Evolutionary conservation across 768 basidiomycete species (phyloP).

Genomic region (Daedaleopsis sinensis): DNA sequence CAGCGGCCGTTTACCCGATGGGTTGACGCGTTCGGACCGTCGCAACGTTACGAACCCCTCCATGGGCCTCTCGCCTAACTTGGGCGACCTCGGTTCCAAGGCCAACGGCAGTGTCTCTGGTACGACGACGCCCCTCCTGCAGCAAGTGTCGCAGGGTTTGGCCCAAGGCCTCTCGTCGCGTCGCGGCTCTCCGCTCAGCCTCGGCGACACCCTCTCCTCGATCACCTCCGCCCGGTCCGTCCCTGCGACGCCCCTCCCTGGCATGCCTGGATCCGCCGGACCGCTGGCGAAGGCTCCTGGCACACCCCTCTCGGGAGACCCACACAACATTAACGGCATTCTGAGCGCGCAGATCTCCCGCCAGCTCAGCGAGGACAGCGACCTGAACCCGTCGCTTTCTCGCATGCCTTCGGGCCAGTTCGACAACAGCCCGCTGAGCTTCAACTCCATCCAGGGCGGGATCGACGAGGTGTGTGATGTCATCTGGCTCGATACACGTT

Average conservation of each 20-base stretch:
- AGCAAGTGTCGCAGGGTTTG: slow-evolving; percentile 60
- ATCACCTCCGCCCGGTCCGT: slow-evolving; percentile 75
- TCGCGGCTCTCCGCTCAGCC: slow-evolving; percentile 71
- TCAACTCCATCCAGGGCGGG: slow-evolving; percentile 51
- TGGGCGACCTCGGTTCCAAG: slow-evolving; percentile 51
- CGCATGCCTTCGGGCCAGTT: slow-evolving; percentile 60
- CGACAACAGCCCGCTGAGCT: slow-evolving; percentile 53
- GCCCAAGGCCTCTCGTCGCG: slow-evolving; percentile 56
- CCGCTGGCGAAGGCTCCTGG: slow-evolving; percentile 69
- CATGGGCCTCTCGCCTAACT: slow-evolving; percentile 59
- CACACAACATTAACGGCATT: slow-evolving; percentile 67
- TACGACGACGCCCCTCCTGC: slow-evolving; percentile 63
- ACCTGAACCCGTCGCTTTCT: slow-evolving; percentile 75
- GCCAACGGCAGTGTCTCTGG: slow-evolving; percentile 54
- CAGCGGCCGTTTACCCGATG: slow-evolving; percentile 62
- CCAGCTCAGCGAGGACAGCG: slow-evolving; percentile 53
- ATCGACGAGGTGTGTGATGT: slow-evolving; percentile 58
- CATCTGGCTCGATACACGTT: background rate
- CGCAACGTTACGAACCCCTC: slow-evolving; percentile 78
- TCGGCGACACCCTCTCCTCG: slow-evolving; percentile 60
- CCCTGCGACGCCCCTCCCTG: slow-evolving; percentile 75
- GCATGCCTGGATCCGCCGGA: slow-evolving; percentile 48
- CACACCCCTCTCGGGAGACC: slow-evolving; percentile 44
- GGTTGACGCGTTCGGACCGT: slow-evolving; percentile 58
- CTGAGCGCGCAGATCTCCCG: slow-evolving; percentile 53